phyloP scores from a whole-genome alignment of 441 rosid genomes.

The Adansonia gregorii region DNA sequence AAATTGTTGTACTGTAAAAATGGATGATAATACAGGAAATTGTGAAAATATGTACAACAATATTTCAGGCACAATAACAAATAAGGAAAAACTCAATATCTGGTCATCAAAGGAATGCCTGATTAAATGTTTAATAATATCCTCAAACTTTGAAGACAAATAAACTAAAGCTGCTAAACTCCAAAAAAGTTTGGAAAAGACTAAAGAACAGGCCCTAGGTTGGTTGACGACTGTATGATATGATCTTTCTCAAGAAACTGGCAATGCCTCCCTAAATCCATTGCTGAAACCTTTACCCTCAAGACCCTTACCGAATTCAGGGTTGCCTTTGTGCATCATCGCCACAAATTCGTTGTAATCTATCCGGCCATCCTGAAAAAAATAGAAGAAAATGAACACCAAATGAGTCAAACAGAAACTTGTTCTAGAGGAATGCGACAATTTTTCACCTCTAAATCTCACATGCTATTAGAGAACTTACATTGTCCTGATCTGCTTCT shows the following conservation, averaged over 20 bases:
- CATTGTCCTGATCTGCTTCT: constrained; percentile 54
- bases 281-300: constrained; percentile 36
- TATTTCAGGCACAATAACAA: not conserved
- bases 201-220: constrained; percentile 4
- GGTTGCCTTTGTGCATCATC: constrained; percentile 51
- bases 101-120: not conserved
- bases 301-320: constrained; percentile 36
- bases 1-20: not conserved
- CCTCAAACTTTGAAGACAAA: constrained; percentile 12
- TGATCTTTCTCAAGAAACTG: constrained; percentile 41
- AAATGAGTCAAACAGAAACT: not conserved
- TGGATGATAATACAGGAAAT: not conserved
- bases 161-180: constrained; percentile 20
- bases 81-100: not conserved
- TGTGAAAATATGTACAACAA: constrained; percentile 2
- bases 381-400: not conserved
- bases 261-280: constrained; percentile 47
- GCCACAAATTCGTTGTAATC: constrained; percentile 53
- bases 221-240: not conserved
- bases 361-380: constrained; percentile 46
- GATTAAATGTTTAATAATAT: not conserved
- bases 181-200: not conserved
- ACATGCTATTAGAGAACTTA: constrained; percentile 25
- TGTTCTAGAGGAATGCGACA: constrained; percentile 32
- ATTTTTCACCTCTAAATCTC: constrained; percentile 27